These are phyloP conservation scores for Aureobasidium sp. DNA, from an alignment of 2,329 filamentous ascomycete genomes.

Conservation along the genomic window DNA sequence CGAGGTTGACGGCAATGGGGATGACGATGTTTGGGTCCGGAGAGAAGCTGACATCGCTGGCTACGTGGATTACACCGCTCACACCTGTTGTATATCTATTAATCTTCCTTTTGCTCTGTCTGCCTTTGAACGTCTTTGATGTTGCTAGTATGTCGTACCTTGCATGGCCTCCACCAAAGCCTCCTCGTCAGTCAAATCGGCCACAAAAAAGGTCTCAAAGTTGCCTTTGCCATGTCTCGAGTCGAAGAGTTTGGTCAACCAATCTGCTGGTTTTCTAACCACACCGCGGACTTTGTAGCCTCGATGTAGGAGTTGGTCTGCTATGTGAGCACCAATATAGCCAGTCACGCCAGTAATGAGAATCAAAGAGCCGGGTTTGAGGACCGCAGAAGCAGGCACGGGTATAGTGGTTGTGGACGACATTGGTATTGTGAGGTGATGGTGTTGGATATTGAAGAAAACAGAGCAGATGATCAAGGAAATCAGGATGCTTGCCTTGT, in stretches of 20 bases:
- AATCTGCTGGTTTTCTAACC: background rate
- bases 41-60: conserved; percentile 8
- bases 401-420: background rate
- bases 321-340: conserved; percentile 4
- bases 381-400: background rate
- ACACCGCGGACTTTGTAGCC: conserved; percentile 5
- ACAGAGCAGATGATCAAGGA: background rate
- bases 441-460: background rate
- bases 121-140: background rate
- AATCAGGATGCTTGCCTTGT: too few species aligned
- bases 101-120: background rate
- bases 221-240: background rate
- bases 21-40: background rate
- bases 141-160: background rate
- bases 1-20: conserved; percentile 1
- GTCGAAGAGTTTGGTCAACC: background rate
- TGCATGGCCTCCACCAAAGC: background rate
- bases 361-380: background rate
- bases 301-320: background rate
- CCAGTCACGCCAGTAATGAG: conserved; percentile 1
- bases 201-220: background rate
- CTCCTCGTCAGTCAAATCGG: background rate
- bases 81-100: background rate
- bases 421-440: background rate
- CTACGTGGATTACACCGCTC: background rate